A percentile compares a stretch with the other conserved stretches of the same genome.
Evolutionary conservation across 805 yeast genomes (phyloP).

Genomic region (Candida tibetensis): DNA sequence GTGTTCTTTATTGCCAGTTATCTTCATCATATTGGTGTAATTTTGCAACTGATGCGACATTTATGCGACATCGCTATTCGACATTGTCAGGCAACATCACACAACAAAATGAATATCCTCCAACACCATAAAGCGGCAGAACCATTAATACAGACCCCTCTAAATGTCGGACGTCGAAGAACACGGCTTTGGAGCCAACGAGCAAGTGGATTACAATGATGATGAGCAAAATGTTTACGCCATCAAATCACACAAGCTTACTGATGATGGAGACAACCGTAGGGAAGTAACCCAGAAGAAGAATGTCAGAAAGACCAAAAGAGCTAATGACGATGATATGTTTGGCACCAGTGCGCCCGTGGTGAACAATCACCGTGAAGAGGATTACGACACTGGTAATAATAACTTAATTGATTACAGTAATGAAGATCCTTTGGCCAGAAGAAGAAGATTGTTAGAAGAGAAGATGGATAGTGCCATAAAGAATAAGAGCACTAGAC

Average conservation of each 20-base stretch:
- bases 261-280: slow-evolving; percentile 6
- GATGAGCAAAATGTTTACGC: slow-evolving; percentile 18
- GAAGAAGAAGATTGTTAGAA: slow-evolving; percentile 75
- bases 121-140: too few species aligned
- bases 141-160: too few species aligned
- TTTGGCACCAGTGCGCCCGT: slow-evolving; percentile 5
- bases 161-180: background rate
- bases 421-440: slow-evolving; percentile 34
- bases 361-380: slow-evolving; percentile 4
- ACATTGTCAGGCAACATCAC: too few species aligned
- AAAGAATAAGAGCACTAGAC: slow-evolving; percentile 56
- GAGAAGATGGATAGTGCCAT: slow-evolving; percentile 76
- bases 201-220: slow-evolving; percentile 14
- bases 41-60: too few species aligned
- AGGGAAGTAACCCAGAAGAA: slow-evolving; percentile 25
- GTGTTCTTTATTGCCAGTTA: too few species aligned
- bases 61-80: too few species aligned
- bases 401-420: slow-evolving; percentile 14
- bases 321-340: slow-evolving; percentile 8
- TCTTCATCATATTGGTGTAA: too few species aligned
- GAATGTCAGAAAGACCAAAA: slow-evolving; percentile 23
- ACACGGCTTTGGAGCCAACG: slow-evolving; percentile 1
- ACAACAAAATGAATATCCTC: too few species aligned
- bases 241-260: slow-evolving; percentile 22
- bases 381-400: slow-evolving; percentile 1